These are phyloP conservation scores for Cryptococcus floricola DNA, from an alignment of 1,284 basidiomycete genomes.

Conservation along the genomic window DNA sequence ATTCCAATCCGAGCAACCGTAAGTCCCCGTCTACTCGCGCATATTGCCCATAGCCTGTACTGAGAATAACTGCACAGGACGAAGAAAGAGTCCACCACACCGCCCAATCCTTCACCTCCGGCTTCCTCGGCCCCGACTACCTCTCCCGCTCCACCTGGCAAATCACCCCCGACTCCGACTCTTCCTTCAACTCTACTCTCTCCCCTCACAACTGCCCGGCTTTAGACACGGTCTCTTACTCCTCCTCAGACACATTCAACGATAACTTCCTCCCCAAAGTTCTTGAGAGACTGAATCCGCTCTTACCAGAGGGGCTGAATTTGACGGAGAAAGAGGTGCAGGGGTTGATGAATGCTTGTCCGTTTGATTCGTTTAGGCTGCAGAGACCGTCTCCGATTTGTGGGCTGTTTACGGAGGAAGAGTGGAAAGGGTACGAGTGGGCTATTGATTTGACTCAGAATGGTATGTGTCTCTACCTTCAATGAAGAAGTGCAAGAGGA, in stretches of 20 bases:
- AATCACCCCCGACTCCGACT: constrained; percentile 1
- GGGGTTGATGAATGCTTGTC: neutral
- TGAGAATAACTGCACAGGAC: neutral
- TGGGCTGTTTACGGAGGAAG: constrained; percentile 1
- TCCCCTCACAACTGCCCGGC: neutral
- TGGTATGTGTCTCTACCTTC: constrained; percentile 2
- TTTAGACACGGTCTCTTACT: neutral
- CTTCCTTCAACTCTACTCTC: constrained; percentile 2
- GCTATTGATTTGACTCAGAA: constrained; percentile 3
- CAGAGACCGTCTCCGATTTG: neutral
- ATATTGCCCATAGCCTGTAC: too few relatives aligned
- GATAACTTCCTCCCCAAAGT: neutral
- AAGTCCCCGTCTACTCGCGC: neutral
- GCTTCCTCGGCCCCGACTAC: neutral
- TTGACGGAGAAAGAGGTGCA: neutral
- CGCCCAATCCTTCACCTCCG: neutral
- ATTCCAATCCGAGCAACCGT: constrained; percentile 1
- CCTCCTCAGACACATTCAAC: constrained; percentile 1
- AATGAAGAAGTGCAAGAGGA: too few relatives aligned
- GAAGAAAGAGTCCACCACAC: constrained; percentile 1
- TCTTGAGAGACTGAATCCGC: neutral
- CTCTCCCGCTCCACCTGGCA: neutral
- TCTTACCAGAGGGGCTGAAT: neutral
- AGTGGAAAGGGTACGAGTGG: constrained; percentile 2
- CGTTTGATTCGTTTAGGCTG: neutral